Conservation (phyloP, 2,329 filamentous ascomycete genomes). For the Alternaria panax region DNA sequence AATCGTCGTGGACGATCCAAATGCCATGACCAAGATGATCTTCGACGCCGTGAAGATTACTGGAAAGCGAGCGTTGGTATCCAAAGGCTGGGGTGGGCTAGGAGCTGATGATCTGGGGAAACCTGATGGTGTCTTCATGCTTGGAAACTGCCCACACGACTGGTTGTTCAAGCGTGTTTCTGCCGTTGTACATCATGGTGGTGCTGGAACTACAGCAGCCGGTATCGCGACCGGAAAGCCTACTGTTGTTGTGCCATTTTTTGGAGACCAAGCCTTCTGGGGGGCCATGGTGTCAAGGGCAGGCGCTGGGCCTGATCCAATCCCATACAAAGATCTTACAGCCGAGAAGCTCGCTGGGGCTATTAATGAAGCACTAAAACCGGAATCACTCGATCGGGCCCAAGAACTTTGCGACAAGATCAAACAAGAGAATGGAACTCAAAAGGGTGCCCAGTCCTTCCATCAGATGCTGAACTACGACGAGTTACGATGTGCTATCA, state of each 20-base stretch:
- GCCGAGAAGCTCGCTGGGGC: constrained; percentile 49
- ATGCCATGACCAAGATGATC: constrained; percentile 52
- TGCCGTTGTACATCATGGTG: constrained; percentile 85
- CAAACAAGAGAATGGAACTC: constrained; percentile 46
- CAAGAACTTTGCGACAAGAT: constrained; percentile 50
- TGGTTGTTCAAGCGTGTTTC: constrained; percentile 86
- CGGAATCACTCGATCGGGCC: constrained; percentile 46
- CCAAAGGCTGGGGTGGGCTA: constrained; percentile 87
- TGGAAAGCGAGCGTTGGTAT: constrained; percentile 80
- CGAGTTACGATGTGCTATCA: constrained; percentile 45
- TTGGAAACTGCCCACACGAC: constrained; percentile 86
- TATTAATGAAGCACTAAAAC: constrained; percentile 50
- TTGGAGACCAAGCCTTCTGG: constrained; percentile 54
- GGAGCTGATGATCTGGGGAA: constrained; percentile 70
- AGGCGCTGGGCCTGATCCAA: constrained; percentile 51
- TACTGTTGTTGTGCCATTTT: constrained; percentile 86
- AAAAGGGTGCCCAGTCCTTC: constrained; percentile 49
- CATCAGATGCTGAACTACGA: constrained; percentile 51
- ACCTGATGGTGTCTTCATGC: constrained; percentile 81
- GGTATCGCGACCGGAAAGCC: constrained; percentile 83
- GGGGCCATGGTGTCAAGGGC: constrained; percentile 52
- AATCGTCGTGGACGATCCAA: constrained; percentile 53
- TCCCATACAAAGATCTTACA: constrained; percentile 51
- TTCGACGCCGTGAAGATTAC: constrained; percentile 58
- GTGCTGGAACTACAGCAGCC: constrained; percentile 85